These are phyloP conservation scores for Cornus kousa DNA, from an alignment of 148 eudicot species.

Conservation along the genomic window DNA sequence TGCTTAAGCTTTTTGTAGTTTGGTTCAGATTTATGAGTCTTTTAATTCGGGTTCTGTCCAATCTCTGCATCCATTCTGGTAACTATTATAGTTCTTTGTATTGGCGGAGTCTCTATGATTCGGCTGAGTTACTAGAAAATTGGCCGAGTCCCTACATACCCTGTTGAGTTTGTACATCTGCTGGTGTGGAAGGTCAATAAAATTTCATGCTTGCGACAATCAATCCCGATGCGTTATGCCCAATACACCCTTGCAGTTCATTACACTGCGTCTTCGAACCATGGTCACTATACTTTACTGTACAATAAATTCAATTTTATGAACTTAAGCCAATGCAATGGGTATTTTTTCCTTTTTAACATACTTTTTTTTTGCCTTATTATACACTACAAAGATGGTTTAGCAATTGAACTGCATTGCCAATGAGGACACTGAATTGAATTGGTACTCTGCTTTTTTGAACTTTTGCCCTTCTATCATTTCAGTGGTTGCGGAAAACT, in stretches of 20 bases:
- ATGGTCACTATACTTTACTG: background rate
- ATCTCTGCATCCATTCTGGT: background rate
- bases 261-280: too few relatives aligned
- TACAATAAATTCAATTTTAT: background rate
- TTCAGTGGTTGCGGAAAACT: constrained; percentile 84
- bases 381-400: background rate
- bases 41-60: too few relatives aligned
- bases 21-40: background rate
- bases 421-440: background rate
- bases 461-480: constrained; percentile 7
- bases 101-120: too few relatives aligned
- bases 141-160: too few relatives aligned
- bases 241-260: too few relatives aligned
- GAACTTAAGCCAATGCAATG: constrained; percentile 6
- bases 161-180: too few relatives aligned
- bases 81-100: too few relatives aligned
- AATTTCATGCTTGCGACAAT: too few relatives aligned
- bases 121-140: too few relatives aligned
- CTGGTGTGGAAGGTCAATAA: too few relatives aligned
- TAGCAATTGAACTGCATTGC: background rate
- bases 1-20: background rate
- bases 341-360: background rate
- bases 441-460: background rate
- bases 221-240: too few relatives aligned
- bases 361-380: background rate